Base-by-base conservation (phyloP, 352 stramenopile genomes). In the Globisporangium rhizosaccharum region DNA sequence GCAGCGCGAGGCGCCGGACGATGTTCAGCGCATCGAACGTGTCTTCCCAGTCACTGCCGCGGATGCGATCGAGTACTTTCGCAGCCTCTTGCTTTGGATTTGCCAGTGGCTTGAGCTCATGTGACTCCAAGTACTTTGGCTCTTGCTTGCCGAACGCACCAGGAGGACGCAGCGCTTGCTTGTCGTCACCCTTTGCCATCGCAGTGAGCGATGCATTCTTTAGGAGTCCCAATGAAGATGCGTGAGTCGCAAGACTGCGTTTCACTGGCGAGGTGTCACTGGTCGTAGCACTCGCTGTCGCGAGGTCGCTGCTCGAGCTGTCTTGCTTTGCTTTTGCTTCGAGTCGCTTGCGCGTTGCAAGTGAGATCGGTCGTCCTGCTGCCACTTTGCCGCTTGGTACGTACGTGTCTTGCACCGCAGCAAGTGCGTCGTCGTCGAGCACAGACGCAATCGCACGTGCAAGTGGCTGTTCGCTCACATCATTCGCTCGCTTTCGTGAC, bases 1-100 rank as follows among this genome's bases (percentile, higher is more conserved):
- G 79, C 33, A 50, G 50, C 9, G 81, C 78, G 1, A 91, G 62
- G 5, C 84, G 71, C 2, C 84, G 76, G 33, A 85, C 63, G 0
- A 60, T 76, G n/a, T 42, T 93, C 18, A 93, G 57, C 3, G 70
- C 76, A 4, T 93, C 76, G 58, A 93, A 91, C 25, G 73, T 81
- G 2, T 56, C 33, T 44, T 90, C 66, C 84, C 84, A 93, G 52
- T 89, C 71, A 20, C 75, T 61, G 12, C 65, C 66, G 0, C 41
- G 54, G 8, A 92, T 62, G 23, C 77, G 67, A 0, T 47, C 54
- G 1, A 85, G 58, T 6, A 79, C 46, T 57, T 75, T 79, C 9
- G 54, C 57, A 3, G 71, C 23, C 8, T 87, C 75, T 25, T 89
- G 75, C 42, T 88, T 90, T 0, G 78, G 56, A 39, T 88, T 85